Evolutionary conservation across 805 yeast species (phyloP), one percentile per base, ranked within the genome.

Genomic region (Myxozyma udenii): DNA sequence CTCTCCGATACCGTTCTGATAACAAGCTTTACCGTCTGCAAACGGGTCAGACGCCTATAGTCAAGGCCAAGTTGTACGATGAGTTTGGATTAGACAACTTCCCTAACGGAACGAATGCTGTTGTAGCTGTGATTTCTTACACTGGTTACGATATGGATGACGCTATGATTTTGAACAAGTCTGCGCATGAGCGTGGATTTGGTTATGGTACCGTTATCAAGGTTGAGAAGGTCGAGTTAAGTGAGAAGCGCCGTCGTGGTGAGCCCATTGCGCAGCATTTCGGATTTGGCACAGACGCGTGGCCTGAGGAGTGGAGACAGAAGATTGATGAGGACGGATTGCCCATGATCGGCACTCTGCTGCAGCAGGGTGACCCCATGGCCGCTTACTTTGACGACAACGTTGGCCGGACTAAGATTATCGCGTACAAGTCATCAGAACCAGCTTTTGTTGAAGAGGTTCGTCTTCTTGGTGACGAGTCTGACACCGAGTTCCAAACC

Each of bases 111-210:
- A 88, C 86, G 58, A 93, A 93, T 67, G 98, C 98, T 2, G 96
- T 93, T 54, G 98, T 93, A 58, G 98, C 98, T 0, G 98, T 93
- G 62, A 93, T 93, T 66, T 90, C 98, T 0, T 93, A 93, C 70
- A 93, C 98, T 0, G 98, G 98, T 63, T 93, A 93, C 68, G 98
- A 93, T 86, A 93, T 93, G 98, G 98, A 93, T 74, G 98, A 93
- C 71, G 98, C 98, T 67, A 91, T 93, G 98, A 93, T 93, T 65
- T 80, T 93, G 62, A 93, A 93, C 71, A 93, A 93, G 71, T 86
- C 95, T 45, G 97, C 98, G 0, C 95, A 90, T 64, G 98, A 93
- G 73, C 80, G 98, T 70, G 98, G 98, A 0, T 93, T 93, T 61
- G 98, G 95, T 18, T 91, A 93, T 64, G 98, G 98, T 72, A 87